These are phyloP conservation scores for Fusarium luffae DNA, from an alignment of 2,329 filamentous ascomycete species.

Conservation along the genomic window DNA sequence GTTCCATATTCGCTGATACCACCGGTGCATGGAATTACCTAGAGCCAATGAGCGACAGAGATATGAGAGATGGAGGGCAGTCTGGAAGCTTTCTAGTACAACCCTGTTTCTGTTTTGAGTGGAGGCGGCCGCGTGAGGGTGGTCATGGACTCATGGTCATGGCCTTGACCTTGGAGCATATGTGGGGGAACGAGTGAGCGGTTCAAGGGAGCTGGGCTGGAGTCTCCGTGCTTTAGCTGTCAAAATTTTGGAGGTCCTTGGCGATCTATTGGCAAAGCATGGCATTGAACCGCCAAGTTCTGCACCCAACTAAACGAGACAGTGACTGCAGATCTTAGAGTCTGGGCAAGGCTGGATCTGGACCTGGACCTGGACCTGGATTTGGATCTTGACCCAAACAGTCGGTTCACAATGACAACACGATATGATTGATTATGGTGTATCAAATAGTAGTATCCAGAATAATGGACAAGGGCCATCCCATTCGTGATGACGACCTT, in stretches of 20 bases:
- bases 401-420: constrained; percentile 23
- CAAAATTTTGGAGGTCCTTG: constrained; percentile 7
- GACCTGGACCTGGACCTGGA: constrained; percentile 2
- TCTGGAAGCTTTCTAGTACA: constrained; percentile 46
- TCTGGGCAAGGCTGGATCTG: constrained; percentile 31
- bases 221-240: not conserved
- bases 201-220: not conserved
- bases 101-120: constrained; percentile 6
- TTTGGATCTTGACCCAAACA: constrained; percentile 9
- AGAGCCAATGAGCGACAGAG: constrained; percentile 26
- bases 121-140: constrained; percentile 5
- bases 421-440: not conserved
- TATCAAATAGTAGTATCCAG: not conserved
- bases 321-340: constrained; percentile 33
- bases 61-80: constrained; percentile 10
- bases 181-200: constrained; percentile 10
- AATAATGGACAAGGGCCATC: constrained; percentile 2
- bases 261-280: constrained; percentile 17
- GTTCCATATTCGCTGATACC: constrained; percentile 20
- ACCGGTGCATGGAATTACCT: constrained; percentile 12
- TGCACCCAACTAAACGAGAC: constrained; percentile 6
- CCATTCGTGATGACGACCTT: constrained; percentile 35
- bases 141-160: no score
- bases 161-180: constrained; percentile 5
- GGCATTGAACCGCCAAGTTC: constrained; percentile 40